Conservation (phyloP, 2,329 filamentous ascomycete species). For the Ceratocystis papillata region DNA sequence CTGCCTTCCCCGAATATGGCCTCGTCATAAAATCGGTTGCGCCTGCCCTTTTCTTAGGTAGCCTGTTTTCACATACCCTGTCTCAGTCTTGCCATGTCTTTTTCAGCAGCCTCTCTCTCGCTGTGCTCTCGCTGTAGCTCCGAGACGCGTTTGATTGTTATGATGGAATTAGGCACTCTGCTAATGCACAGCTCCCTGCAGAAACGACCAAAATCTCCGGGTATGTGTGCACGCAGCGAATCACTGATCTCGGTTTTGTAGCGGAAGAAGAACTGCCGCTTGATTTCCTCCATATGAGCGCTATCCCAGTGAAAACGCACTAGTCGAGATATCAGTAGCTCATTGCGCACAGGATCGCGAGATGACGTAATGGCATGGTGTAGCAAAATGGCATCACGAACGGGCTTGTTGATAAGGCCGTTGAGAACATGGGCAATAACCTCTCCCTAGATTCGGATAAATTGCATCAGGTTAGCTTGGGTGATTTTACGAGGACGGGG, state of each 20-base stretch:
- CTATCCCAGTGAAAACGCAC: constrained; percentile 91
- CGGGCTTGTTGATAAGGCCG: constrained; percentile 88
- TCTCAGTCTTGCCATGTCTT: background rate
- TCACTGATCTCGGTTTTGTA: constrained; percentile 66
- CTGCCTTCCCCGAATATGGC: too few relatives aligned
- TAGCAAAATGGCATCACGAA: constrained; percentile 80
- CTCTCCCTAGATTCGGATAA: constrained; percentile 57
- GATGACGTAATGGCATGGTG: constrained; percentile 75
- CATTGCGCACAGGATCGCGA: constrained; percentile 62
- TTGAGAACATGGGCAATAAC: constrained; percentile 91
- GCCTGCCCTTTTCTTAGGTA: background rate
- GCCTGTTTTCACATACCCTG: constrained; percentile 1
- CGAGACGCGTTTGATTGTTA: constrained; percentile 38
- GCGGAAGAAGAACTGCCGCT: constrained; percentile 65
- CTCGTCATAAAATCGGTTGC: background rate
- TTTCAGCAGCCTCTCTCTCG: constrained; percentile 17
- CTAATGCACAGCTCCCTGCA: constrained; percentile 58
- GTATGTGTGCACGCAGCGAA: constrained; percentile 66
- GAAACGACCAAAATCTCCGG: constrained; percentile 66
- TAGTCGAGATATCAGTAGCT: constrained; percentile 76
- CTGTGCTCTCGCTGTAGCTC: constrained; percentile 20
- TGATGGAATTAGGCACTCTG: constrained; percentile 49
- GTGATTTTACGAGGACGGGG: constrained; percentile 14
- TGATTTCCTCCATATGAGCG: constrained; percentile 66
- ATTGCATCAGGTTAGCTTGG: constrained; percentile 20